Evolutionary conservation across 495 filamentous ascomycete genomes (phyloP), one percentile per base, ranked within the genome.

Genomic region (Tuber indicum): DNA sequence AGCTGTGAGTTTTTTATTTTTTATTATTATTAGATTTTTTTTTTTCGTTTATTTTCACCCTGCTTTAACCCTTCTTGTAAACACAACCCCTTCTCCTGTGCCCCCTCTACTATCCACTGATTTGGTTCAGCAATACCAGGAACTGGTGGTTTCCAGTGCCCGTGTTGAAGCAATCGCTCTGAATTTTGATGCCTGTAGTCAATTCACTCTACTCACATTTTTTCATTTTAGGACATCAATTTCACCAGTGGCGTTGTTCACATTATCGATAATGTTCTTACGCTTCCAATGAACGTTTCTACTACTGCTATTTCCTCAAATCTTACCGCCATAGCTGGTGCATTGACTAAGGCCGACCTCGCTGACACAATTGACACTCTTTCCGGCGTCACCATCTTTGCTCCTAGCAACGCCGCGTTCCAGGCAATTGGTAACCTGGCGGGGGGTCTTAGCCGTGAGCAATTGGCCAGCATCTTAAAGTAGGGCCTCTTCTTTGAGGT

Each of bases 211-310:
- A 36, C 52, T 74, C 52, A 75, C 49, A 75, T 73, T 49, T 41
- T 71, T 71, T 7, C 43, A 41, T 52, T 23, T 39, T 74, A 88
- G 87, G 86, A 93, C 82, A 78, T 90, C 69, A 86, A 86, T 76
- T 93, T 91, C 84, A 86, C 85, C 47, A 87, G 89, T 26, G 91
- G 91, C 52, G 86, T 90, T 1, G 85, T 92, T 45, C 91, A 93
- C 82, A 84, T 93, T 70, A 88, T 93, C 80, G 88, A 92, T 83
- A 83, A 77, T 10, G 76, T 83, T 36, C 79, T 83, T 6, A 85
- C 85, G 32, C 83, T 92, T 46, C 91, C 91, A 0, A 62, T 83
- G 66, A 87, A 87, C 76, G 76, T 91, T 71, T 84, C 85, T 23
- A 81, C 84, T 32, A 90, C 89, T 12, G 85, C 89, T 21, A 71